Base-by-base conservation (phyloP, 2,329 filamentous ascomycete species). In the Aspergillus chevalieri region DNA sequence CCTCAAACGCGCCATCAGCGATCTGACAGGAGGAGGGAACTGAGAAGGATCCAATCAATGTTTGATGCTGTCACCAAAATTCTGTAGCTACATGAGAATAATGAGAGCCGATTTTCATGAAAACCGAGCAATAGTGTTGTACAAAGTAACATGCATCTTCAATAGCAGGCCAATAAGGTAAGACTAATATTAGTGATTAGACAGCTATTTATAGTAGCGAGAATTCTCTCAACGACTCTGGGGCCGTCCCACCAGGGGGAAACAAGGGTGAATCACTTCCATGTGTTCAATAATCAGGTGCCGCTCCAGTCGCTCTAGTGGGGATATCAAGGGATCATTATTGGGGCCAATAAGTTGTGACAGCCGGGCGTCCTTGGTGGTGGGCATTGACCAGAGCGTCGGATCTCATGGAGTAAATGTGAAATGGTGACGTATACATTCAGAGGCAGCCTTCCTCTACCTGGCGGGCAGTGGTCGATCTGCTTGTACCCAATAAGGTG, bases 361-460 rank as follows among this genome's bases (percentile, higher is more conserved):
- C 6, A 24, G 22, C 2, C 3, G 7, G 22, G 22, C 22, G 12
- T 19, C 6, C n/a, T 21, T 41, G n/a, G 38, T 17, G 38, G 8
- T 17, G 14, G 38, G 12, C 38, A 21, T 21, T 41, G n/a, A 17
- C 38, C 38, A 41, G 38, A 17, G 12, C 15, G n/a, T 9, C 38
- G n/a, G 9, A 41, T 41, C 38, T 41, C 15, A 4, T 41, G 14
- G 12, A 41, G 19, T 10, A 17, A n/a, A 10, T 12, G 4, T 10
- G 12, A 17, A 41, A 12, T n/a, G 38, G 38, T 8, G 38, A 53
- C 36, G 57, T 57, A 26, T 50, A 46, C 26, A 63, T 55, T 14
- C 57, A 53, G 21, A 63, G 52, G 15, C 52, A 56, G 2, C 55
- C 48, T 39, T 63, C 59, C 9, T 61, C 48, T 6, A 54, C 54